These are phyloP conservation scores for Bacidia gigantensis DNA, from an alignment of 495 filamentous ascomycete genomes.

Conservation along the genomic window DNA sequence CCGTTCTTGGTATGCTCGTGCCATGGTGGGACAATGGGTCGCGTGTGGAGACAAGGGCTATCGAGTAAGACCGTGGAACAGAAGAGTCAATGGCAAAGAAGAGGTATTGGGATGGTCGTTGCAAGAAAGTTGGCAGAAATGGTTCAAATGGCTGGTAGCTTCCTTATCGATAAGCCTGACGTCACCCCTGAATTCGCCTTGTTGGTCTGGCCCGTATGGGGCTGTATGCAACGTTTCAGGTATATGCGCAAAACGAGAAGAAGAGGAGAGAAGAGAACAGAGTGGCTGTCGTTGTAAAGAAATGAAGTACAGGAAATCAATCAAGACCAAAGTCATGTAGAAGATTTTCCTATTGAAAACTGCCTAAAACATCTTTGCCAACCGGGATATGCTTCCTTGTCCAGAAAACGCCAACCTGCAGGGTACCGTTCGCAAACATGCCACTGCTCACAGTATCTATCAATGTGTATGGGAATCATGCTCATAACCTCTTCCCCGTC, in stretches of 20 bases:
- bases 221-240: background rate
- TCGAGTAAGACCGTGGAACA: background rate
- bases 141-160: background rate
- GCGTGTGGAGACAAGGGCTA: background rate
- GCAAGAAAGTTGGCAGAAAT: background rate
- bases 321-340: too few species aligned
- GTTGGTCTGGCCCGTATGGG: background rate
- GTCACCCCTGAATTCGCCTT: background rate
- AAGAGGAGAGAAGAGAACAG: too few species aligned
- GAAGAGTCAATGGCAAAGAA: background rate
- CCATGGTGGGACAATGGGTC: slow-evolving; percentile 3
- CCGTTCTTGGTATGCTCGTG: slow-evolving; percentile 15
- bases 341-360: too few species aligned
- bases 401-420: too few species aligned
- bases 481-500: background rate
- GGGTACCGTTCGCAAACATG: too few species aligned
- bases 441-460: too few species aligned
- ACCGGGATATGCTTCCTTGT: too few species aligned
- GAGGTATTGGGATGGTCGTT: background rate
- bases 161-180: background rate
- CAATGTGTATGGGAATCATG: background rate
- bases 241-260: too few species aligned
- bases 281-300: too few species aligned
- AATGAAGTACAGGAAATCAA: too few species aligned
- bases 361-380: too few species aligned